Evolutionary conservation across 805 yeast genomes (phyloP).

Genomic region (Yamadazyma takamatsuzukensis): DNA sequence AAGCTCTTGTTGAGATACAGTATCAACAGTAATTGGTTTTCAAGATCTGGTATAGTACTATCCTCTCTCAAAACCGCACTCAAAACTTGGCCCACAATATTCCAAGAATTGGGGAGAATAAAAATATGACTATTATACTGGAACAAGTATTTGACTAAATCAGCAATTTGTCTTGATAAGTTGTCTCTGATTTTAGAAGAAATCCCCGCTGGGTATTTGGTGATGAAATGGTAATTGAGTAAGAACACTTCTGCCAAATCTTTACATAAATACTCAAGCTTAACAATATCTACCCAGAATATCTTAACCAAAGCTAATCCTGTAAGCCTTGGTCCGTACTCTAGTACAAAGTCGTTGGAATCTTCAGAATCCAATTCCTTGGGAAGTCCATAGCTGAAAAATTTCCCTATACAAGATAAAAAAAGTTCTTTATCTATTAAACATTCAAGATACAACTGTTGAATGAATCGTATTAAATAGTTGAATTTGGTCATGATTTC

Average conservation of each 20-base stretch:
- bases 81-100: slow-evolving; percentile 45
- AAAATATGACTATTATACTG: slow-evolving; percentile 55
- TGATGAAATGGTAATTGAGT: slow-evolving; percentile 29
- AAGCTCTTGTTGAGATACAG: slow-evolving; percentile 70
- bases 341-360: slow-evolving; percentile 18
- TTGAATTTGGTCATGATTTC: slow-evolving; percentile 50
- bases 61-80: slow-evolving; percentile 31
- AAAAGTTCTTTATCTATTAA: slow-evolving; percentile 62
- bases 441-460: slow-evolving; percentile 65
- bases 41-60: slow-evolving; percentile 19
- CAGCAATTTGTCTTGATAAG: slow-evolving; percentile 24
- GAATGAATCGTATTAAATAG: slow-evolving; percentile 57
- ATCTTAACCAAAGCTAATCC: slow-evolving; percentile 50
- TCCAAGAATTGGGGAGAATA: slow-evolving; percentile 64
- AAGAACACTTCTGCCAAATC: slow-evolving; percentile 62
- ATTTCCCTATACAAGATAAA: slow-evolving; percentile 59
- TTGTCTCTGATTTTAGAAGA: slow-evolving; percentile 21
- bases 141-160: slow-evolving; percentile 38
- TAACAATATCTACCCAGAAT: slow-evolving; percentile 68
- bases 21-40: slow-evolving; percentile 55
- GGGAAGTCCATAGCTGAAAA: slow-evolving; percentile 40
- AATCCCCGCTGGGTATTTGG: slow-evolving; percentile 6
- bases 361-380: slow-evolving; percentile 26
- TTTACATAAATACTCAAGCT: slow-evolving; percentile 55
- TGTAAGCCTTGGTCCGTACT: slow-evolving; percentile 33